Evolutionary conservation across 768 basidiomycete genomes (phyloP), one percentile per base, ranked within the genome.

Genomic region (Scleroderma bovista): DNA sequence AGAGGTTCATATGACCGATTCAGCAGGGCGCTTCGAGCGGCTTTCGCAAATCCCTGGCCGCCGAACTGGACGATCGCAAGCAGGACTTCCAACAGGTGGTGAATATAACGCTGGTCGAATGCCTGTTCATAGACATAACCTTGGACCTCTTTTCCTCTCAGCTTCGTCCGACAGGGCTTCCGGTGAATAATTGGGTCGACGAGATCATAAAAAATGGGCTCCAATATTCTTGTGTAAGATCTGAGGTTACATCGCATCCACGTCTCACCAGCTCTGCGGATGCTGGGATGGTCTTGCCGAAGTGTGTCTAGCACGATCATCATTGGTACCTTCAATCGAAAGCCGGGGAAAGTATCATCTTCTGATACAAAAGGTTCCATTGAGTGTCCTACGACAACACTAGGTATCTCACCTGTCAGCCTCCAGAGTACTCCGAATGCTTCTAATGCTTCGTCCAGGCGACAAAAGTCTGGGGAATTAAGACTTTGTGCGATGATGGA

Each of bases 181-280:
- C 84, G 78, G 15, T 72, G 72, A 44, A 91, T 80, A 1, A 75
- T 60, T 3, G 89, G 86, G 54, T 90, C 85, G 47, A 91, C 64
- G 8, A 96, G 72, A 37, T 87, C 86, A 56, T 75, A 81, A 23
- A 97, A 64, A 10, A 97, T 77, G 0, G 94, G 93, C 62, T 98
- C 95, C 39, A 98, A 73, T 26, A 95, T 76, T n/a, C 93, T 95
- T 61, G 26, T 72, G 63, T 95, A 95, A 2, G 93, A 94, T 63
- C 87, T 89, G 26, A 97, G 74, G 59, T 84, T 92, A 61, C 91
- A 93, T 23, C 94, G 80, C 87, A 99, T 93, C 96, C 96, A 99
- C 0, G 93, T 93, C 66, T 98, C 95, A 13, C 89, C 90, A 29
- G 88, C 75, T 11, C 92, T 78, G 23, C 87, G 83, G 10, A 88